Evolutionary conservation across 768 basidiomycete species (phyloP).

Genomic region (Psilocybe sp.): DNA sequence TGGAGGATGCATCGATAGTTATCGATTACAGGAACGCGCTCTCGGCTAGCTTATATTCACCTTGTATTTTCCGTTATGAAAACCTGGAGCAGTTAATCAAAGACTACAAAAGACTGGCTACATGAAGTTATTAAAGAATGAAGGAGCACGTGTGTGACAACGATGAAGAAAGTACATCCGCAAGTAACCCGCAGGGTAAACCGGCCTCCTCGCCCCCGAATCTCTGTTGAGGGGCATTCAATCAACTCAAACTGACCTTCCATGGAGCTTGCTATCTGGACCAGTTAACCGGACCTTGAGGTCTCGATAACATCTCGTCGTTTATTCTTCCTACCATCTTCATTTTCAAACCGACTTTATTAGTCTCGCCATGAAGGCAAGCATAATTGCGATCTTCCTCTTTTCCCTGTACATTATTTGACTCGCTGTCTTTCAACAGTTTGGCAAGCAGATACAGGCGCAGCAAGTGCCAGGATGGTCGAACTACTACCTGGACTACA

Average conservation of each 20-base stretch:
- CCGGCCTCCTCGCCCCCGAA: constrained; percentile 3
- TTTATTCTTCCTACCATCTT: constrained; percentile 7
- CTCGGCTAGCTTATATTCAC: constrained; percentile 2
- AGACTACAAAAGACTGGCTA: too few species aligned
- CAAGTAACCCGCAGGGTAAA: constrained; percentile 7
- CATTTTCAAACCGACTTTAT: constrained; percentile 1
- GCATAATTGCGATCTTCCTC: constrained; percentile 17
- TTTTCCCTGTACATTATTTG: constrained; percentile 2
- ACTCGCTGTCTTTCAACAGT: constrained; percentile 47
- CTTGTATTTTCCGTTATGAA: constrained; percentile 8
- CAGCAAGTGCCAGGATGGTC: constrained; percentile 99
- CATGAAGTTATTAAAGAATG: not conserved
- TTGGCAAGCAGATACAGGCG: constrained; percentile 95
- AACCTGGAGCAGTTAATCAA: not conserved
- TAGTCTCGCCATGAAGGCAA: constrained; percentile 27
- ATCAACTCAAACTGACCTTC: constrained; percentile 11
- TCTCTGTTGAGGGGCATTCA: constrained; percentile 12
- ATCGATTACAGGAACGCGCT: constrained; percentile 19
- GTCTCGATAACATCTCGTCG: constrained; percentile 11
- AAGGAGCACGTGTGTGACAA: constrained; percentile 23
- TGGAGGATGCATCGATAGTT: constrained; percentile 10
- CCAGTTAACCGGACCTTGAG: constrained; percentile 25
- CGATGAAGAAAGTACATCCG: constrained; percentile 12
- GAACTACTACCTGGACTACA: constrained; percentile 94
- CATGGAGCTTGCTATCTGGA: constrained; percentile 22